Percentiles rank a stretch among this genome's conserved stretches.
phyloP scores from a whole-genome alignment of 2,329 filamentous ascomycete genomes.

The Tolypocladium capitatum region DNA sequence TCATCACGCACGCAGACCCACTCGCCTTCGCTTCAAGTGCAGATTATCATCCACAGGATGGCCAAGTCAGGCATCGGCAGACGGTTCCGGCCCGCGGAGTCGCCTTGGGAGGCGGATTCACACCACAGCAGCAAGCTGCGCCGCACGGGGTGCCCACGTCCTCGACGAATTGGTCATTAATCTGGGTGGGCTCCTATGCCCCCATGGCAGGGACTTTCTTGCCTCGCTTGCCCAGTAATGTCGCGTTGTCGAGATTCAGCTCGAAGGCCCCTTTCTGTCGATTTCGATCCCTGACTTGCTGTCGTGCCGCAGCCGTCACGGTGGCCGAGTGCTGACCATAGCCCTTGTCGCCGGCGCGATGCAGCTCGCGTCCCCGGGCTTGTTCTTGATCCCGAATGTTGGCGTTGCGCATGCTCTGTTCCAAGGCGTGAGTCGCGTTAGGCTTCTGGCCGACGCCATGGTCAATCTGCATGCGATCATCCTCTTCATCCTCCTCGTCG shows the following conservation, averaged over 20 bases:
- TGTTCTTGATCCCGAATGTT: conserved; percentile 46
- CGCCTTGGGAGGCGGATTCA: not conserved
- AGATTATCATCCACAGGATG: not conserved
- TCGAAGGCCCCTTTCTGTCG: conserved; percentile 76
- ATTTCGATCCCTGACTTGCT: conserved; percentile 57
- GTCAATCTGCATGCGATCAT: conserved; percentile 50
- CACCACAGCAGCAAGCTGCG: not conserved
- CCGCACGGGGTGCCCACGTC: not conserved
- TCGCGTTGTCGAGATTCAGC: conserved; percentile 81
- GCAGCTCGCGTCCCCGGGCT: conserved; percentile 19
- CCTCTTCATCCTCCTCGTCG: conserved; percentile 54
- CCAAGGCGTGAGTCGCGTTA: conserved; percentile 54
- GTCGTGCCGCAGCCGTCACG: conserved; percentile 70
- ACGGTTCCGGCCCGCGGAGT: not conserved
- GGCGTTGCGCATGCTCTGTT: conserved; percentile 76
- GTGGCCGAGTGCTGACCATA: conserved; percentile 83
- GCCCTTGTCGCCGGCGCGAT: conserved; percentile 40
- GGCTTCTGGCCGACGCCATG: conserved; percentile 31
- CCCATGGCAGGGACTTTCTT: conserved; percentile 38
- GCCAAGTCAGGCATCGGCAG: not conserved
- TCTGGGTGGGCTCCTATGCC: conserved; percentile 14
- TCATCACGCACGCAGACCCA: not conserved
- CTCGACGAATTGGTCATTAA: not conserved
- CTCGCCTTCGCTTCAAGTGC: not conserved
- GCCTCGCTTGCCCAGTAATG: conserved; percentile 61